Base-by-base conservation (phyloP, 108 stramenopile genomes). In the Pseudonitzschia pungens region DNA sequence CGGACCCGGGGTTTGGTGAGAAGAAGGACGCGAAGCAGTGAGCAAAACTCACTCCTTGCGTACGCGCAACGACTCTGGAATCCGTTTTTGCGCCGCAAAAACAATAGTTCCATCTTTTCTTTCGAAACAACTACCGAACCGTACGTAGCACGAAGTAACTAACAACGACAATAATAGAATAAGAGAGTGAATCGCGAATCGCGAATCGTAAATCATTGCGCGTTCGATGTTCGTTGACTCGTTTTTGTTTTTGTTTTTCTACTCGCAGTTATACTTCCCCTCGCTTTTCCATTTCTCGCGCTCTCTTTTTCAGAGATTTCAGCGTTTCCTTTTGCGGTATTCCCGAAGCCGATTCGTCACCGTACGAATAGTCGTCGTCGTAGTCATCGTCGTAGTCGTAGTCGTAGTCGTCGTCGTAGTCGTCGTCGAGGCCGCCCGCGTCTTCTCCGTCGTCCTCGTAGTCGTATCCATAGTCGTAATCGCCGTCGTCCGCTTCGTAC, bases 241-340 rank as follows among this genome's bases (percentile, higher is more conserved):
- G n/a, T n/a, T n/a, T 53, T 53, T 53, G 9, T 20, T 53, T 53
- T 63, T 41, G 5, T 63, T 33, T 63, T 20, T 41, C 40, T 31
- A 73, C 81, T 28, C 81, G 9, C 36, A 4, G 40, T 12, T 62
- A 62, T n/a, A 62, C 26, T 40, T 88, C 83, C 41, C 87, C 92
- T 45, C 85, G 66, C 21, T 69, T 67, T 80, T 90, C 87, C 89
- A 92, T 89, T 28, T 89, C 79, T 22, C 71, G 54, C 6, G 73
- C 89, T 63, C 69, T 70, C 65, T 84, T 75, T 45, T 81, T 75
- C 29, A 90, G 67, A 69, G 72, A 79, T 75, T 86, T 83, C 45
- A 91, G 65, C 20, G 83, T 59, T 65, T 87, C 76, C 50, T 81
- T 84, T 56, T 78, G 75, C n/a, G 42, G 44, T 22, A 43, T 74